Evolutionary conservation across 2,329 filamentous ascomycete genomes (phyloP), one percentile per base, ranked within the genome.

Genomic region (Cytospora schulzeri): DNA sequence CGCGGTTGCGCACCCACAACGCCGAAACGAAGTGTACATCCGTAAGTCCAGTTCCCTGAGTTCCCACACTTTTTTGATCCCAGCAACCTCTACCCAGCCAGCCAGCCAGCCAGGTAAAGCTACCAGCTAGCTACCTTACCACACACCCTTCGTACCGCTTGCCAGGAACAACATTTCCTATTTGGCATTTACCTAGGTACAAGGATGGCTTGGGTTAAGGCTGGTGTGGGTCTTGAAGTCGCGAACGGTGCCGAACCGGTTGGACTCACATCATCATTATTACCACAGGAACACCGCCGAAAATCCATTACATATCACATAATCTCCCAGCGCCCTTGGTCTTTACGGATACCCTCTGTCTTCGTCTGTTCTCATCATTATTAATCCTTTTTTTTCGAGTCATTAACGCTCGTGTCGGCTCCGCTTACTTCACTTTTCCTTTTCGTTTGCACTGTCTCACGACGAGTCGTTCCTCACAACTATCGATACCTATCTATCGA

Each of bases 271-370:
- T 57, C 61, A 57, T 64, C 61, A 66, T 61, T 59, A 58, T 63
- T 62, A 57, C 62, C 53, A 56, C 41, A 53, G 53, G 48, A 22
- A 51, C 38, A 35, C 35, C 22, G 28, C 28, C n/a, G n/a, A 31
- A 57, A 66, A 56, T 64, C 57, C 31, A 66, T 66, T 66, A 66
- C 64, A 66, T 60, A 66, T 64, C 65, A 64, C 61, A 66, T 66
- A 64, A 64, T 68, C 61, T 62, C 64, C 57, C 52, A 61, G 29
- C 57, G 48, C 6, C 54, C 55, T 61, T 50, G 50, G 12, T 19
- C 48, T n/a, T n/a, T 29, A 57, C 60, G 38, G 28, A 50, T 33
- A 38, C 61, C 9, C 29, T 31, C 29, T 24, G 33, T 41, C 17
- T 63, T 35, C 63, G 48, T 35, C 41, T 31, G 33, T 55, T 7